phyloP scores from a whole-genome alignment of 495 filamentous ascomycete genomes.

The Neurospora sp. region DNA sequence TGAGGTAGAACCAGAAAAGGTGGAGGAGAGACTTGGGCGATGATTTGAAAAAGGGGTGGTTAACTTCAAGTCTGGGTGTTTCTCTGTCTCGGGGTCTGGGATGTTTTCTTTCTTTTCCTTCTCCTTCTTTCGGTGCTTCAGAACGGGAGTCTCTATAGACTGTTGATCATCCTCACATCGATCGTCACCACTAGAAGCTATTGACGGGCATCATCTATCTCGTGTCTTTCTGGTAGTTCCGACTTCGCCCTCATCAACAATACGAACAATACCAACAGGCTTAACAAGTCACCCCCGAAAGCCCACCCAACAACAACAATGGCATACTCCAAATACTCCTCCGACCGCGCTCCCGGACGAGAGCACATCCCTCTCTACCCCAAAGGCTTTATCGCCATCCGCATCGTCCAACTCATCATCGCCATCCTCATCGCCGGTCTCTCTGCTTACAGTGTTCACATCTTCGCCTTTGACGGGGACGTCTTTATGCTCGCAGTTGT shows the following conservation, averaged over 20 bases:
- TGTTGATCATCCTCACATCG: background rate
- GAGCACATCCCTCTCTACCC: slow-evolving; percentile 38
- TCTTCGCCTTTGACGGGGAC: slow-evolving; percentile 18
- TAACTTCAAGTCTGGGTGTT: background rate
- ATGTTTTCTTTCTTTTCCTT: background rate
- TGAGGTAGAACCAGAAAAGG: background rate
- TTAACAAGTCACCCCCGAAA: background rate
- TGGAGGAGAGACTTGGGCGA: background rate
- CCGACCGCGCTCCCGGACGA: slow-evolving; percentile 20
- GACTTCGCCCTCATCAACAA: background rate
- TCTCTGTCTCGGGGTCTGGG: background rate
- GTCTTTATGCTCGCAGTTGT: slow-evolving; percentile 33
- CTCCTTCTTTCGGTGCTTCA: background rate
- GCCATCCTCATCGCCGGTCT: slow-evolving; percentile 59
- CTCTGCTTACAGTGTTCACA: slow-evolving; percentile 47
- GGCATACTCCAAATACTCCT: slow-evolving; percentile 12
- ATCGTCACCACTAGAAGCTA: background rate
- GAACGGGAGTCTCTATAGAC: background rate
- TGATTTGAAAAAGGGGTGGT: background rate
- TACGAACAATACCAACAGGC: background rate
- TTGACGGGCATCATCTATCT: background rate
- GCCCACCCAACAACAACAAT: background rate
- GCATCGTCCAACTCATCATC: slow-evolving; percentile 52
- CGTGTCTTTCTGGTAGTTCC: background rate
- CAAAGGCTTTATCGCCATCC: slow-evolving; percentile 42